phyloP scores from a whole-genome alignment of 2,329 filamentous ascomycete genomes.

The Diaporthe nobilis region DNA sequence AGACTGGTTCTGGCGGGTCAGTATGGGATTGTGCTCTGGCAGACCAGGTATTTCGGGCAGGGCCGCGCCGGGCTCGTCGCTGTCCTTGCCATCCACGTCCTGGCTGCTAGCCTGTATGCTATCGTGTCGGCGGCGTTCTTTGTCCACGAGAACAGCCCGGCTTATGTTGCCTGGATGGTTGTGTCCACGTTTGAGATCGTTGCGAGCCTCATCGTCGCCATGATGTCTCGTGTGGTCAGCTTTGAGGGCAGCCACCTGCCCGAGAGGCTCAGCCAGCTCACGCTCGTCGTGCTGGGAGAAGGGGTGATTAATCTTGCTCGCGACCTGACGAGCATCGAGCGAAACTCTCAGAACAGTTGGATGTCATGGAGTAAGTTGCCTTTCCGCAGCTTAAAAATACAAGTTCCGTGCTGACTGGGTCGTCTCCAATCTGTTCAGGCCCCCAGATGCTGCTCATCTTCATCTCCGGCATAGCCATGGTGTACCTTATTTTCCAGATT shows the following conservation, averaged over 20 bases:
- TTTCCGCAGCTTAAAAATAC: background rate
- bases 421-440: background rate
- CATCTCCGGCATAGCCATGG: conserved; percentile 51
- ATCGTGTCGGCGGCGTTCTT: conserved; percentile 25
- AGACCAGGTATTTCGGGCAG: conserved; percentile 17
- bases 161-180: conserved; percentile 28
- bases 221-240: conserved; percentile 25
- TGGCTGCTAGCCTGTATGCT: conserved; percentile 16
- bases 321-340: conserved; percentile 29
- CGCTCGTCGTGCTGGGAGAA: conserved; percentile 24
- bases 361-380: conserved; percentile 21
- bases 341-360: conserved; percentile 24
- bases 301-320: conserved; percentile 31
- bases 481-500: conserved; percentile 62
- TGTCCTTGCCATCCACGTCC: conserved; percentile 8
- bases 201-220: conserved; percentile 15
- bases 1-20: conserved; percentile 32
- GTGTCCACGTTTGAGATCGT: conserved; percentile 22
- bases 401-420: background rate
- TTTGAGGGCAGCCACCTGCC: conserved; percentile 28
- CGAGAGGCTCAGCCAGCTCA: conserved; percentile 21
- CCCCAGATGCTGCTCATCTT: conserved; percentile 40
- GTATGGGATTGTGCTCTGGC: conserved; percentile 29
- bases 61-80: conserved; percentile 12
- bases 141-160: conserved; percentile 16